Base-by-base conservation (phyloP, 2,329 filamentous ascomycete species). In the Stenocarpella maydis region DNA sequence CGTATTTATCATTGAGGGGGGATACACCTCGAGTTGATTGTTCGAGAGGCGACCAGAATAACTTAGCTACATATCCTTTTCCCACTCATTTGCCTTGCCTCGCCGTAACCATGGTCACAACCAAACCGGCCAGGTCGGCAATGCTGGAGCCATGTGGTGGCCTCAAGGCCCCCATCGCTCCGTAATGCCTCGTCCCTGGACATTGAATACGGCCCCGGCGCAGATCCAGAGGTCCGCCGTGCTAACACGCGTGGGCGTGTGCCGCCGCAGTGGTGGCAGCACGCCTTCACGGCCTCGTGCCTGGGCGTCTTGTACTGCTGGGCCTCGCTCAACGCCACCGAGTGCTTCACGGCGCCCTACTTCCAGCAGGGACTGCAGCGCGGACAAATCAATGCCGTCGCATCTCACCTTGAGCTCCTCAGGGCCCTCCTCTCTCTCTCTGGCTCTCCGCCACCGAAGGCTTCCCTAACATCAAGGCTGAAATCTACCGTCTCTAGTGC, bases 201-300 rank as follows among this genome's bases (percentile, higher is more conserved):
- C 7, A 67, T 21, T 19, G n/a, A 67, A 26, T 28, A 28, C 5
- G 31, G 3, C 34, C 0, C 8, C 0, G 37, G 52, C 5, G 34
- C 21, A 14, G 43, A 34, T 5, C 12, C 5, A 4, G 31, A 63
- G n/a, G n/a, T n/a, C n/a, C n/a, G n/a, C n/a, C n/a, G n/a, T 3
- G 10, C 5, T 8, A 10, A 15, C 24, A 0, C 31, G 15, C 1
- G 24, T 19, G 21, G 34, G 9, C 52, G 69, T 78, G 17, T 78
- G 80, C 2, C 80, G 81, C 8, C 85, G 0, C 77, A 91, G 0
- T 90, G 88, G 88, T 81, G 78, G 4, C 89, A 88, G 37, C 75
- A 78, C 0, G 78, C 84, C 2, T 91, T 90, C 71, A 85, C 86
- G 0, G 81, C 80, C 1, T 82, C 88, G 9, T 91, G 88, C 70